Base-by-base conservation (phyloP, 2,329 filamentous ascomycete genomes). In the Emericellopsis atlantica region DNA sequence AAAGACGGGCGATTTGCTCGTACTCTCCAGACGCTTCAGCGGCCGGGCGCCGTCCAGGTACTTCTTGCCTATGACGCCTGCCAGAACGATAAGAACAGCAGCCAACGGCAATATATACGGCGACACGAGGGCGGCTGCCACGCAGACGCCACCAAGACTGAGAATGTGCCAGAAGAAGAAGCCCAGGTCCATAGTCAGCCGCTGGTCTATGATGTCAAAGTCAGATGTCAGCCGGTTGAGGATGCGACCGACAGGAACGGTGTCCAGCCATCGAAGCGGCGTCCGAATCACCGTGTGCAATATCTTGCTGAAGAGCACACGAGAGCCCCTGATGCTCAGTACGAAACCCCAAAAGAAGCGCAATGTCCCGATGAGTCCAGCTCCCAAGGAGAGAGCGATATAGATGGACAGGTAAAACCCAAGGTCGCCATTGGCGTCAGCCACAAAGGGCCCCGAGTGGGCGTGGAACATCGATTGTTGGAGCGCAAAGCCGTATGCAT, bases 181-280 rank as follows among this genome's bases (percentile, higher is more conserved):
- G 5, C 68, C 70, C 45, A 86, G 56, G 39, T 83, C 74, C 48
- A 73, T 72, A 6, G 78, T 74, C 39, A 88, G 62, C 31, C 74
- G 69, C 6, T 73, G 78, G 58, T 90, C 84, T 38, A 89, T 73
- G 33, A 78, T 70, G 49, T 80, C 76, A 57, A 90, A 88, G 58
- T 90, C 84, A 4, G 80, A 69, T 0, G 83, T 86, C 55, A 89
- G 86, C 2, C 84, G 72, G 59, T 90, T 90, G 16, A 89, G 65
- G 32, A 89, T 75, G 36, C 84, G 74, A 2, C 84, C 84, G 1
- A 87, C 66, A 0, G 85, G 85, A 0, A 87, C 79, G 0, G 84
- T 89, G 53, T 90, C 84, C 32, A 90, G 69, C 81, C 83, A 88
- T 45, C 83, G 69, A n/a, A 89, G 65, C 1, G 82, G 84, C 6